Evolutionary conservation across 2,329 filamentous ascomycete species (phyloP).

Genomic region (Metarhizium humberi): DNA sequence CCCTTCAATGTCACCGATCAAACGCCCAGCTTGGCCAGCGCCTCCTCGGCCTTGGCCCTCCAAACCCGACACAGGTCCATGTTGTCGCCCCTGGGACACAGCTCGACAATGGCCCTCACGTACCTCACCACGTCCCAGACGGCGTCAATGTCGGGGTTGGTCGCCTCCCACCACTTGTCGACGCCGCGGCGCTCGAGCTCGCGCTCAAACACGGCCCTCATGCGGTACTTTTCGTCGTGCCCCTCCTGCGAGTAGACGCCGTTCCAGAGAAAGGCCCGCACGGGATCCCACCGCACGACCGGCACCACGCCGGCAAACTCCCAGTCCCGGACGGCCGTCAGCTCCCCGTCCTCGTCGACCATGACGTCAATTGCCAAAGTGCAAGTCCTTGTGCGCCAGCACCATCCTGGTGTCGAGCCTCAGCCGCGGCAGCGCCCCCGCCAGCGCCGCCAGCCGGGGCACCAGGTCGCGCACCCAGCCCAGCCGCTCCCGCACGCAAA

Average conservation of each 20-base stretch:
- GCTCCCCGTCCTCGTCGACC: constrained; percentile 15
- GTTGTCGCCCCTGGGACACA: constrained; percentile 15
- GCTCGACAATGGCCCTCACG: constrained; percentile 20
- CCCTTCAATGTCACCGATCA: background rate
- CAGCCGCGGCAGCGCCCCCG: constrained; percentile 8
- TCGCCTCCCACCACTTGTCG: constrained; percentile 9
- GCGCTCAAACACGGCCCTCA: constrained; percentile 16
- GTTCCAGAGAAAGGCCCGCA: constrained; percentile 25
- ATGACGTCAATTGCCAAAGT: constrained; percentile 25
- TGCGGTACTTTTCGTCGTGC: constrained; percentile 13
- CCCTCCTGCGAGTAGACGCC: constrained; percentile 11
- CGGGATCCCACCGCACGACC: constrained; percentile 23
- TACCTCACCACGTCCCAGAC: constrained; percentile 20
- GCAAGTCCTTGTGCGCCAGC: constrained; percentile 28
- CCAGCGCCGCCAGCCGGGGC: constrained; percentile 18
- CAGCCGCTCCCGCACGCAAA: constrained; percentile 16
- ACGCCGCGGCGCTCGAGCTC: constrained; percentile 7
- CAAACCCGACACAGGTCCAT: constrained; percentile 13
- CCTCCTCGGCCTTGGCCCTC: constrained; percentile 7
- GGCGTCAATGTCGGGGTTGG: constrained; percentile 9
- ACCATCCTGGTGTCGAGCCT: constrained; percentile 2
- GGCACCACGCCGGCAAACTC: constrained; percentile 28
- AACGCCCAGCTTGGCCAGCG: constrained; percentile 8
- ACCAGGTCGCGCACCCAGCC: constrained; percentile 16
- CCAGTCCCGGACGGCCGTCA: constrained; percentile 27